Evolutionary conservation across 2,329 filamentous ascomycete genomes (phyloP).

Genomic region (Coniella lustricola): DNA sequence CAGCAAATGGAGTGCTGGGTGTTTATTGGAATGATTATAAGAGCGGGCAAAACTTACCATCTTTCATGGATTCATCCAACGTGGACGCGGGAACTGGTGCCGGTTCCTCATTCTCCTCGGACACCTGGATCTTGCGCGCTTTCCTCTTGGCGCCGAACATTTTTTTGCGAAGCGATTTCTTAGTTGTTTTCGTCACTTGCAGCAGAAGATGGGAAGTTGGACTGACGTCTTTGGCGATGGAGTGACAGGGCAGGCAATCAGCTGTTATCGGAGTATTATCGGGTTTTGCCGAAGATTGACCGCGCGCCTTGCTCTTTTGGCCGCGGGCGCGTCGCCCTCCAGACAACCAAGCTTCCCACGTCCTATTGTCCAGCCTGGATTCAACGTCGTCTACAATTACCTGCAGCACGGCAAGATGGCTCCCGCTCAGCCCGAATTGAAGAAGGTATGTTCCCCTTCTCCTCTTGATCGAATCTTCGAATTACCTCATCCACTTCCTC

Average conservation of each 20-base stretch:
- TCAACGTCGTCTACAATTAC: slow-evolving; percentile 2
- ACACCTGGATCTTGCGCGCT: slow-evolving; percentile 66
- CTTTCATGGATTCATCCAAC: slow-evolving; percentile 23
- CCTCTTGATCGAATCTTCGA: background rate
- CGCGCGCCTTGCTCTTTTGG: slow-evolving; percentile 7
- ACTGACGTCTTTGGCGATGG: too few relatives aligned
- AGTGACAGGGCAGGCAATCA: background rate
- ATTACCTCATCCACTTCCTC: too few relatives aligned
- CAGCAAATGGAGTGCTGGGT: slow-evolving; percentile 16
- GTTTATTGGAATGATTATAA: too few relatives aligned
- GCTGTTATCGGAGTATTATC: slow-evolving; percentile 20
- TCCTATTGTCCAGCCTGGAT: slow-evolving; percentile 1
- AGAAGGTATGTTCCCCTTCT: slow-evolving; percentile 61
- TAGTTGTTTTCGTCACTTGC: too few relatives aligned
- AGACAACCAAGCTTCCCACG: background rate
- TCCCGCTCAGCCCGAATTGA: slow-evolving; percentile 97
- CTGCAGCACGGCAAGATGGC: slow-evolving; percentile 61
- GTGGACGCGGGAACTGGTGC: slow-evolving; percentile 14
- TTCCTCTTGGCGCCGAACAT: slow-evolving; percentile 56
- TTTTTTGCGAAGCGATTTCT: background rate
- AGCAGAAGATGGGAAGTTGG: background rate
- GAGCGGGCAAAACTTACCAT: slow-evolving; percentile 29
- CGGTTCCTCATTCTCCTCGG: slow-evolving; percentile 57
- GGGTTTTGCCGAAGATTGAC: slow-evolving; percentile 12
- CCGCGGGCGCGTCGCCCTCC: slow-evolving; percentile 7